phyloP scores from a whole-genome alignment of 768 basidiomycete species.

The Boletus bicolor region DNA sequence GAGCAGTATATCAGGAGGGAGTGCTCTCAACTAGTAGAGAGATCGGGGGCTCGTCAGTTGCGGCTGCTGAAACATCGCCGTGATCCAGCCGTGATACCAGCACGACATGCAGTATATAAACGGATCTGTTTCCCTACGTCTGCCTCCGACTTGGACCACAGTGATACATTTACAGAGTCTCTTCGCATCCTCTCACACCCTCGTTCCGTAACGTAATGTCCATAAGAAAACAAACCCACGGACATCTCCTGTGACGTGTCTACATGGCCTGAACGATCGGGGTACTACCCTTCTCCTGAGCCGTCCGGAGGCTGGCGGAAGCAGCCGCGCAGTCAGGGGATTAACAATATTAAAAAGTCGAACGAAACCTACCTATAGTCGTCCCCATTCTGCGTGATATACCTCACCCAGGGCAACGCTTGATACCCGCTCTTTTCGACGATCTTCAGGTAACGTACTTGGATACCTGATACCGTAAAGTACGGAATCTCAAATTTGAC shows the following conservation, averaged over 20 bases:
- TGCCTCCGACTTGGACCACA: too few relatives aligned
- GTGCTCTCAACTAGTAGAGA: background rate
- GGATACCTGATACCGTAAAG: conserved; percentile 96
- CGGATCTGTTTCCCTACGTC: too few relatives aligned
- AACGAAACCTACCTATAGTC: conserved; percentile 70
- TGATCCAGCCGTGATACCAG: too few relatives aligned
- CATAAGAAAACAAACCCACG: background rate
- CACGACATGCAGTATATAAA: too few relatives aligned
- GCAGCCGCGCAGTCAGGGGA: background rate
- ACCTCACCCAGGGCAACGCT: conserved; percentile 93
- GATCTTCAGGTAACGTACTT: conserved; percentile 96
- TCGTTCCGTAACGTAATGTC: background rate
- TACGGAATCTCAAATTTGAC: conserved; percentile 99
- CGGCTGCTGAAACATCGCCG: too few relatives aligned
- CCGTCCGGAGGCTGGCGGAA: conserved; percentile 54
- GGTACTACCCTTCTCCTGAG: conserved; percentile 69
- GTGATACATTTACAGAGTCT: background rate
- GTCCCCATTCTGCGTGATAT: conserved; percentile 89
- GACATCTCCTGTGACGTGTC: background rate
- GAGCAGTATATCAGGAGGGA: background rate
- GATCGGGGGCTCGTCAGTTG: too few relatives aligned
- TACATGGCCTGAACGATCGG: conserved; percentile 44
- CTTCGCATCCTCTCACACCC: background rate
- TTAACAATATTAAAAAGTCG: background rate
- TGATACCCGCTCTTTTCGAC: conserved; percentile 99